Evolutionary conservation across 495 filamentous ascomycete genomes (phyloP).

Genomic region (Aspergillus heteromorphus): DNA sequence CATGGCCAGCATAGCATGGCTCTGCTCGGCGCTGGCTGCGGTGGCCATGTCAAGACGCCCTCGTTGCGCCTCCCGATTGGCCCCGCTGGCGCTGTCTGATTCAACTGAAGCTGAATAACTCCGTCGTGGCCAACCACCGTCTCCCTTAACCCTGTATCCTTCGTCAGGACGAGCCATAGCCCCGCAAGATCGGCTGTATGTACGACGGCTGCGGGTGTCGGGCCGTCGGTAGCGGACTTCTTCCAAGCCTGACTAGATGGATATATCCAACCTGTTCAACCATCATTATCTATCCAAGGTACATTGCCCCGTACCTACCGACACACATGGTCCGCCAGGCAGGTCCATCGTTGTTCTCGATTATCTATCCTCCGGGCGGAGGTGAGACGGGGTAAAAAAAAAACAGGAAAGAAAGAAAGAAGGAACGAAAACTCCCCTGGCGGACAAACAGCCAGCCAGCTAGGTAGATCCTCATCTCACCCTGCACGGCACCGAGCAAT

Average conservation of each 20-base stretch:
- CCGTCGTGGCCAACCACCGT: neutral
- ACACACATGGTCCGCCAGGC: no score
- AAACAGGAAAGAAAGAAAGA: neutral
- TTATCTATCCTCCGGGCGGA: neutral
- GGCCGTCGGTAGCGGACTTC: slow-evolving; percentile 24
- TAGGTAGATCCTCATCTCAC: slow-evolving; percentile 3
- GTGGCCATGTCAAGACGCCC: neutral
- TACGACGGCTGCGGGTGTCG: slow-evolving; percentile 26
- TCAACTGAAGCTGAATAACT: neutral
- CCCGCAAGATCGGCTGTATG: slow-evolving; percentile 24
- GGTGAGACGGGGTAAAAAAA: neutral
- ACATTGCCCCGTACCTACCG: no score
- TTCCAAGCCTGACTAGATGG: slow-evolving; percentile 3
- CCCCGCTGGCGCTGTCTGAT: neutral
- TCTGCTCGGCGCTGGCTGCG: neutral
- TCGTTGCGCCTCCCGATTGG: neutral
- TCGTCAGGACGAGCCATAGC: slow-evolving; percentile 3
- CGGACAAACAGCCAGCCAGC: neutral
- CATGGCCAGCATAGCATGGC: neutral
- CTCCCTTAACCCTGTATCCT: neutral
- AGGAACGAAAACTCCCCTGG: neutral
- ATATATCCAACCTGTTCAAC: no score
- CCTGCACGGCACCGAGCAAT: neutral
- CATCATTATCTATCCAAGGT: no score
- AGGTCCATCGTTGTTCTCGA: no score